Percentiles rank a stretch among this genome's conserved stretches.
phyloP scores from a whole-genome alignment of 208 protist species.

The Leptomonas seymouri region DNA sequence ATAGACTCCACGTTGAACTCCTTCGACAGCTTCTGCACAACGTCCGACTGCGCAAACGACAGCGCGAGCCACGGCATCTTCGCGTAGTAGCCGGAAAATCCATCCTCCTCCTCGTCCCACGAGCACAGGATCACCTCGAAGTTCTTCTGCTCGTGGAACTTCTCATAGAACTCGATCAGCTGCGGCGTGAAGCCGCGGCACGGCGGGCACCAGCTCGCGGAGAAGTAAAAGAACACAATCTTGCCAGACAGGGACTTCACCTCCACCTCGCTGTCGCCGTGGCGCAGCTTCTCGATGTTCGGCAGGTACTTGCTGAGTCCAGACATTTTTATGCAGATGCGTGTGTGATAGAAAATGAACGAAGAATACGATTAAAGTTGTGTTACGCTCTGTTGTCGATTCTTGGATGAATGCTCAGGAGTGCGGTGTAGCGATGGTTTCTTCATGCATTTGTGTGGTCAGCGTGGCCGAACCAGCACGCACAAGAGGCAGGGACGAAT shows the following conservation, averaged over 20 bases:
- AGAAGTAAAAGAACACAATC: slow-evolving; percentile 90
- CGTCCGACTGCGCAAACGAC: slow-evolving; percentile 53
- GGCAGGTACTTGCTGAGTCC: slow-evolving; percentile 17
- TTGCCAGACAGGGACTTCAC: slow-evolving; percentile 51
- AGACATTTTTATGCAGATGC: slow-evolving; percentile 9
- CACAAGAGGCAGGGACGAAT: too few relatives aligned
- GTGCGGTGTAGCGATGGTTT: too few relatives aligned
- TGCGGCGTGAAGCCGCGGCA: slow-evolving; percentile 92
- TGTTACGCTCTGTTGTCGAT: not conserved
- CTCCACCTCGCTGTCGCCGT: slow-evolving; percentile 8
- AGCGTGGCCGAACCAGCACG: too few relatives aligned
- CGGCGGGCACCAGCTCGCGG: slow-evolving; percentile 93
- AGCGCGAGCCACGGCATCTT: slow-evolving; percentile 87
- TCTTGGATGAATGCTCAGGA: too few relatives aligned
- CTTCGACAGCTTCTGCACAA: slow-evolving; percentile 47
- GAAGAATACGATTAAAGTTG: not conserved
- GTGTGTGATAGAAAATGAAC: not conserved
- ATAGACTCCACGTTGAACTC: slow-evolving; percentile 72
- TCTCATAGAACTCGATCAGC: slow-evolving; percentile 85
- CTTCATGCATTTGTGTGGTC: too few relatives aligned
- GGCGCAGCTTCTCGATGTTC: slow-evolving; percentile 12
- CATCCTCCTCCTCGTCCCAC: slow-evolving; percentile 80
- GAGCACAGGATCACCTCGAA: slow-evolving; percentile 88
- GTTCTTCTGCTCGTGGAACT: slow-evolving; percentile 65
- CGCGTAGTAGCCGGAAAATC: slow-evolving; percentile 69